Conservation (phyloP, 2,329 filamentous ascomycete species). For the Rhinocladiella mackenziei region DNA sequence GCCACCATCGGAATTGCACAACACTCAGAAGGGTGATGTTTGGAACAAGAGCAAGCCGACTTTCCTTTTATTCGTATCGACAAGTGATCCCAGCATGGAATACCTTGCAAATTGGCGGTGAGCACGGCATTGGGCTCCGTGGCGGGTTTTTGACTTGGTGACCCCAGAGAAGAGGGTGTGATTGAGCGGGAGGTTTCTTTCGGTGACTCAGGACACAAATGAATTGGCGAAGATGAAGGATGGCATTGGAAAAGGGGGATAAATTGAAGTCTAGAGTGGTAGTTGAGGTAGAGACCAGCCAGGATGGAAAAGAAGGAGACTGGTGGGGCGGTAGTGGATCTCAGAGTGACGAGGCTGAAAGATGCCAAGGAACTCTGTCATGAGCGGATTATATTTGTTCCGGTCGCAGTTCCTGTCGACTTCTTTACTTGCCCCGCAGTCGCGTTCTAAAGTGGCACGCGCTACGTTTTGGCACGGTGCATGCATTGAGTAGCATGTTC, state of each 20-base stretch:
- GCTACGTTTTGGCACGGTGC: neutral
- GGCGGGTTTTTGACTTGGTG: slow-evolving; percentile 31
- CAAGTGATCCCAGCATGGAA: too few species aligned
- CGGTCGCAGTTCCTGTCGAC: too few species aligned
- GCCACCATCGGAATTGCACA: slow-evolving; percentile 16
- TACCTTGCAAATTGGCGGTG: too few species aligned
- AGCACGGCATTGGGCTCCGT: slow-evolving; percentile 27
- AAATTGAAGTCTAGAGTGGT: slow-evolving; percentile 40
- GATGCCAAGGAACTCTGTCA: neutral
- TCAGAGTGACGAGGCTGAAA: neutral
- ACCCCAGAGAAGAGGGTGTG: slow-evolving; percentile 28
- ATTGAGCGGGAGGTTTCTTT: slow-evolving; percentile 22
- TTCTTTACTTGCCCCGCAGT: too few species aligned
- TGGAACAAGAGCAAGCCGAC: slow-evolving; percentile 16
- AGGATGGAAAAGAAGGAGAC: too few species aligned
- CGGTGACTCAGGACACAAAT: slow-evolving; percentile 27
- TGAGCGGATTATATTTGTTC: too few species aligned
- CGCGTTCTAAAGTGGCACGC: neutral
- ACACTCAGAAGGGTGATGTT: slow-evolving; percentile 15
- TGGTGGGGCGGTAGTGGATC: too few species aligned
- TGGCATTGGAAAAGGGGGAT: slow-evolving; percentile 30
- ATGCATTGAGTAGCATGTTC: too few species aligned
- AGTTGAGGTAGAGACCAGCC: neutral
- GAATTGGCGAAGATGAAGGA: slow-evolving; percentile 27
- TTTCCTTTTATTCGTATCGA: too few species aligned